Evolutionary conservation across 163 green algal species (phyloP).

Genomic region (Chlorella variabilis): DNA sequence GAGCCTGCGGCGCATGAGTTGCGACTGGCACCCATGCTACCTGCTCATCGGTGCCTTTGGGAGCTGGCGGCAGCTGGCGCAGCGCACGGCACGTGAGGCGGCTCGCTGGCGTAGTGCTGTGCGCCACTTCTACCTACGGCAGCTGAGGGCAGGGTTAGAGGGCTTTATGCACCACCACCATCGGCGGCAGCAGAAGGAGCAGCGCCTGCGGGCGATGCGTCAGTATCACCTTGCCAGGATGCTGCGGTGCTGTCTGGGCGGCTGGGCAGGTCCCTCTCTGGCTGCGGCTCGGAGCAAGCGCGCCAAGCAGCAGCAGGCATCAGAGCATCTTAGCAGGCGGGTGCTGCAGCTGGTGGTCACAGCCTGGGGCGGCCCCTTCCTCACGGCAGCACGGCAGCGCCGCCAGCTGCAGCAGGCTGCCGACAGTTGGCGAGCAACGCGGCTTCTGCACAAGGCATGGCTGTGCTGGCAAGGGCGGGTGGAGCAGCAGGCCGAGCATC

Average conservation of each 20-base stretch:
- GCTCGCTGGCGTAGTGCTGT: background rate
- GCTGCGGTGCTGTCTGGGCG: background rate
- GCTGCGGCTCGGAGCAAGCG: background rate
- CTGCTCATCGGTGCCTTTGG: background rate
- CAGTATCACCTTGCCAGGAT: background rate
- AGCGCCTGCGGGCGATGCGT: background rate
- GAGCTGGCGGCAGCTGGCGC: background rate
- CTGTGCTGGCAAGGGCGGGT: background rate
- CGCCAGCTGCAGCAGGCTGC: background rate
- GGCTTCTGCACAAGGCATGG: background rate
- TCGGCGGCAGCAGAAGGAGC: background rate
- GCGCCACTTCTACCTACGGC: background rate
- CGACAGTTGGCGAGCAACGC: no score
- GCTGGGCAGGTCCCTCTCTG: conserved; percentile 9
- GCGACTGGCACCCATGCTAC: background rate
- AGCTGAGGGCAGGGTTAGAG: background rate
- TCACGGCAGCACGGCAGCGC: background rate
- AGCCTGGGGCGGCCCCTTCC: background rate
- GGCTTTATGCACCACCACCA: background rate
- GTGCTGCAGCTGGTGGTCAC: background rate
- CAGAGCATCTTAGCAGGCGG: no score
- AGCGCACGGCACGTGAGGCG: background rate
- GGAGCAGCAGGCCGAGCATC: background rate
- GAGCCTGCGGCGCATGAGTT: background rate
- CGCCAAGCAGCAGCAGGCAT: background rate